A percentile compares a stretch with the other conserved stretches of the same genome.
These are phyloP conservation scores for Chloropicon primus DNA, from an alignment of 139 green algal genomes.

Conservation along the genomic window DNA sequence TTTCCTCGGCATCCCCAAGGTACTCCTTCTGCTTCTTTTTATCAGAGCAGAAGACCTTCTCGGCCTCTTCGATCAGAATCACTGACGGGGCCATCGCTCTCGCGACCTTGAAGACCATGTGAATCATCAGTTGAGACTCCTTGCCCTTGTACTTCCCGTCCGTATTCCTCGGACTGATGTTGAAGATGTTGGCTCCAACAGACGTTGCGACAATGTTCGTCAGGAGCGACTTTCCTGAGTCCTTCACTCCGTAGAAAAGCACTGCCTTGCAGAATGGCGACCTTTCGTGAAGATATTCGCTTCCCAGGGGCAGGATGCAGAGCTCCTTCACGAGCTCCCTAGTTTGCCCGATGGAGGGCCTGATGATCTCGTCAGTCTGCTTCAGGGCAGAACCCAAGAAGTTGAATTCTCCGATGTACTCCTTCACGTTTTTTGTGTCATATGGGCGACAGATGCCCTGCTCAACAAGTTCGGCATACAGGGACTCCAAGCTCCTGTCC, in stretches of 20 bases:
- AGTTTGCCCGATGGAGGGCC: conserved; percentile 50
- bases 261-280: conserved; percentile 24
- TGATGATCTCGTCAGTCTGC: conserved; percentile 40
- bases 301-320: conserved; percentile 61
- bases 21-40: conserved; percentile 69
- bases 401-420: conserved; percentile 50
- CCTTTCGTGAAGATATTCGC: conserved; percentile 32
- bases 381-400: conserved; percentile 25
- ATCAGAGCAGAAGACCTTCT: conserved; percentile 80
- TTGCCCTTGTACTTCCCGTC: conserved; percentile 75
- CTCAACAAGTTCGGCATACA: conserved; percentile 73
- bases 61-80: conserved; percentile 77
- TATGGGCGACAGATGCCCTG: conserved; percentile 47
- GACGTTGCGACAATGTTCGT: conserved; percentile 33
- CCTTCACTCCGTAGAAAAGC: conserved; percentile 63
- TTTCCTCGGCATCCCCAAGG: conserved; percentile 39
- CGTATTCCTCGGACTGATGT: conserved; percentile 64
- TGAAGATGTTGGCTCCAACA: conserved; percentile 58
- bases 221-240: conserved; percentile 73
- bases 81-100: conserved; percentile 62
- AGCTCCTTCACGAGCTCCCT: conserved; percentile 54
- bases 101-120: conserved; percentile 66
- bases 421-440: conserved; percentile 28
- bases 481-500: conserved; percentile 64
- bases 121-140: conserved; percentile 60